Conservation (phyloP, 768 basidiomycete genomes). For the Tulasnella sp. region DNA sequence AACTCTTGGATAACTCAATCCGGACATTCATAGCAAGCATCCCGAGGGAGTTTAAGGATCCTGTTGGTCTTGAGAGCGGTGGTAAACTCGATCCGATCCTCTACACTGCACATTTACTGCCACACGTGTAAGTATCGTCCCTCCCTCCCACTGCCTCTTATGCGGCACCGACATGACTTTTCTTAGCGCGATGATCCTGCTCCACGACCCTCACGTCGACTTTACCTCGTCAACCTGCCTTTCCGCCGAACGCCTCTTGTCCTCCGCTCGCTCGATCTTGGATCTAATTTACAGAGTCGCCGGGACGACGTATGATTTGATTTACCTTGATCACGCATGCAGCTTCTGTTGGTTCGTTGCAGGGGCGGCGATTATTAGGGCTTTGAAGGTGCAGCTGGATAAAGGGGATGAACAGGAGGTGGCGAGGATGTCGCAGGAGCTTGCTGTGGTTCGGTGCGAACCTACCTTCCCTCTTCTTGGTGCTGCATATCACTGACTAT, state of each 20-base stretch:
- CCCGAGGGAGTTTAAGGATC: constrained; percentile 12
- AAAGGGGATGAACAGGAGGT: background rate
- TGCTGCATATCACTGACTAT: background rate
- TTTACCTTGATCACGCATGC: constrained; percentile 10
- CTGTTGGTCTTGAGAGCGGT: constrained; percentile 23
- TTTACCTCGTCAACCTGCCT: background rate
- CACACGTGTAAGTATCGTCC: constrained; percentile 22
- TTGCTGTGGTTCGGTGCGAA: constrained; percentile 2
- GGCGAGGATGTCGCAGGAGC: background rate
- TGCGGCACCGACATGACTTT: background rate
- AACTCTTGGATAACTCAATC: constrained; percentile 11
- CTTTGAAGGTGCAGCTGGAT: background rate
- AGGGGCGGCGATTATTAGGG: constrained; percentile 6
- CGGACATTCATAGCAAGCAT: constrained; percentile 8
- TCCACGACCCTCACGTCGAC: constrained; percentile 18
- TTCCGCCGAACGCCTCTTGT: constrained; percentile 6
- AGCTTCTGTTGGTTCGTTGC: constrained; percentile 12
- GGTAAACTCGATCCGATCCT: constrained; percentile 42
- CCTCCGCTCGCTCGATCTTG: constrained; percentile 10
- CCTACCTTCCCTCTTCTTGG: background rate
- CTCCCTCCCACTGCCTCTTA: background rate
- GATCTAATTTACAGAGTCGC: constrained; percentile 14
- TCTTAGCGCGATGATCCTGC: constrained; percentile 8
- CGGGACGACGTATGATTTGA: constrained; percentile 17
- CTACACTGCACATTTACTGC: constrained; percentile 30